Evolutionary conservation across 2,329 filamentous ascomycete species (phyloP).

Genomic region (Mycocentrospora acerina): DNA sequence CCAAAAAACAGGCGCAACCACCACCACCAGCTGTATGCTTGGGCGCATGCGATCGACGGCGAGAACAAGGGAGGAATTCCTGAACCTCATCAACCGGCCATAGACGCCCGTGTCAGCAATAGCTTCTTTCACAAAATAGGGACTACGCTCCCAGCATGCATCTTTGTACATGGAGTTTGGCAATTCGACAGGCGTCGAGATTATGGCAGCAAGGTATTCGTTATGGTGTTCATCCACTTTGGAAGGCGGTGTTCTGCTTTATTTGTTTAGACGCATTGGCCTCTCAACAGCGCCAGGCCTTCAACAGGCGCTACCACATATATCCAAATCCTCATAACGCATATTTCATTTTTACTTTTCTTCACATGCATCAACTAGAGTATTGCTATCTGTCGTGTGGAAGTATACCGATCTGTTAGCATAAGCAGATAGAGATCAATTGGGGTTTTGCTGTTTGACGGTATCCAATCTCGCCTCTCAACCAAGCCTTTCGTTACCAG

Average conservation of each 20-base stretch:
- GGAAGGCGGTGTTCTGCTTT: conserved; percentile 13
- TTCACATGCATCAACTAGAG: conserved; percentile 32
- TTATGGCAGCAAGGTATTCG: not conserved
- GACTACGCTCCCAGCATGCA: no score
- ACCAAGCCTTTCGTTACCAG: no score
- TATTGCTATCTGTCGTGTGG: no score
- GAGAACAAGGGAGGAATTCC: conserved; percentile 93
- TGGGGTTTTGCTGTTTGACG: no score
- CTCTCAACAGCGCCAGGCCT: conserved; percentile 23
- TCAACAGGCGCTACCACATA: conserved; percentile 29
- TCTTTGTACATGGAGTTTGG: no score
- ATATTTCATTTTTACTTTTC: conserved; percentile 9
- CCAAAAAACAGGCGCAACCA: conserved; percentile 81
- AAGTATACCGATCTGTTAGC: no score
- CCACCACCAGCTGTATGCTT: conserved; percentile 96
- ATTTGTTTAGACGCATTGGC: conserved; percentile 24
- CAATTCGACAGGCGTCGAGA: not conserved
- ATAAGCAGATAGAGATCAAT: no score
- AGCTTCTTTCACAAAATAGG: no score
- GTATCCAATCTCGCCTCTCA: no score
- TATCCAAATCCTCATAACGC: not conserved
- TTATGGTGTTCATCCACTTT: no score
- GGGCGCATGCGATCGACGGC: conserved; percentile 90
- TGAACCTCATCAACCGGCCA: conserved; percentile 63
- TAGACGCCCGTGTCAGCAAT: no score